Conservation (phyloP, 1,284 basidiomycete genomes). For the Violaceomyces palustris region DNA sequence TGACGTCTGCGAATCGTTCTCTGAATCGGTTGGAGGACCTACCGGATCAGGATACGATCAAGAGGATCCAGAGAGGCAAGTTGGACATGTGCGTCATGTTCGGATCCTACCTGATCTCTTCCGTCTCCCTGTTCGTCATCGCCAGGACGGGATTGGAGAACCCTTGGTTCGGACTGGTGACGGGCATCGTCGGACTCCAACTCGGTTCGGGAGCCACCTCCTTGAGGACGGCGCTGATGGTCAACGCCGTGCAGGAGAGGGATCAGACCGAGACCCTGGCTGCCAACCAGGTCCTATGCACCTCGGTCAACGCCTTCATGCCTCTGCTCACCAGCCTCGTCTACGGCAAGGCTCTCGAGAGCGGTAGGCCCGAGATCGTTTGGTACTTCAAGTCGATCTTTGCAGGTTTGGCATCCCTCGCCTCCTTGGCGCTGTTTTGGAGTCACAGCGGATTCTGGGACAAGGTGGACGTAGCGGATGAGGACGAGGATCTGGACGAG, state of each 20-base stretch:
- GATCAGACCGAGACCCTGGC: conserved; percentile 37
- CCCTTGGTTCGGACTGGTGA: conserved; percentile 29
- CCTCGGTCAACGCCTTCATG: conserved; percentile 30
- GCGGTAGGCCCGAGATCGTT: conserved; percentile 29
- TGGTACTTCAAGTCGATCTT: conserved; percentile 37
- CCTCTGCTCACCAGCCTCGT: conserved; percentile 35
- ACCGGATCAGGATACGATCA: conserved; percentile 30
- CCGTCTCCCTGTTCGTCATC: conserved; percentile 19
- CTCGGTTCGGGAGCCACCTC: conserved; percentile 33
- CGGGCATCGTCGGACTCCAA: conserved; percentile 29
- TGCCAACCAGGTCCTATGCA: conserved; percentile 42
- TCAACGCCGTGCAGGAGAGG: conserved; percentile 32
- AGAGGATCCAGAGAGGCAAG: conserved; percentile 33
- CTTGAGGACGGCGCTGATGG: conserved; percentile 37
- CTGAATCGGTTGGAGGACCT: no score
- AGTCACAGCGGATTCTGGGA: conserved; percentile 26
- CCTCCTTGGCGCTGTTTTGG: conserved; percentile 24
- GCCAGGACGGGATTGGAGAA: conserved; percentile 21
- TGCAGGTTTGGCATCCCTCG: conserved; percentile 16
- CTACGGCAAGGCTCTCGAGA: conserved; percentile 30
- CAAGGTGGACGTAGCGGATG: conserved; percentile 14
- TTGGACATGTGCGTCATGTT: conserved; percentile 37
- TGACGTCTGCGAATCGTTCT: no score
- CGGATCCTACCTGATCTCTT: conserved; percentile 10
- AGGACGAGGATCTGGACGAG: conserved; percentile 2